Percentiles rank a stretch among this genome's conserved stretches.
Evolutionary conservation across 192 early-diverging fungal species (phyloP).

Genomic region (Coemansia sp.): DNA sequence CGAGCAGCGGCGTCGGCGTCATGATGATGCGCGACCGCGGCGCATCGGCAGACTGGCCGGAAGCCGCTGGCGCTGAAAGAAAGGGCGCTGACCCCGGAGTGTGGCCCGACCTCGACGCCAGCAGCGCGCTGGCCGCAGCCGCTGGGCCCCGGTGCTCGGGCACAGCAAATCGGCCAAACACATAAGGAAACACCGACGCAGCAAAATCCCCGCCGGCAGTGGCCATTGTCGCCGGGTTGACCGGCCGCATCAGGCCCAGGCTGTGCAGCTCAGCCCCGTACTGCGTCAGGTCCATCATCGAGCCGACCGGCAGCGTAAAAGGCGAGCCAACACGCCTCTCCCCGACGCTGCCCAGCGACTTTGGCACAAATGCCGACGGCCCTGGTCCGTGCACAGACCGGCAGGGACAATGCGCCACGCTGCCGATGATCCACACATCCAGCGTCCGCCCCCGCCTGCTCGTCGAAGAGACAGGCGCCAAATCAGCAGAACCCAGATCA

Average conservation of each 20-base stretch:
- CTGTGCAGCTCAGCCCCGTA: conserved; percentile 30
- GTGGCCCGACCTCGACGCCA: conserved; percentile 30
- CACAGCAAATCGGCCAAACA: conserved; percentile 50
- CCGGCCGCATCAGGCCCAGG: conserved; percentile 44
- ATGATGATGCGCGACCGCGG: conserved; percentile 36
- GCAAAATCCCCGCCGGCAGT: conserved; percentile 31
- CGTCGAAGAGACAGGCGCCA: not conserved
- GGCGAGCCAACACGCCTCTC: not conserved
- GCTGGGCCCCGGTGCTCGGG: conserved; percentile 38
- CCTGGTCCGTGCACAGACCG: conserved; percentile 43
- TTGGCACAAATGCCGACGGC: conserved; percentile 48
- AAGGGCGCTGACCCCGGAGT: conserved; percentile 29
- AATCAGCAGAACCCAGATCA: conserved; percentile 10
- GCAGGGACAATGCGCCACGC: conserved; percentile 53
- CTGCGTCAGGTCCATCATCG: conserved; percentile 38
- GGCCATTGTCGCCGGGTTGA: conserved; percentile 32
- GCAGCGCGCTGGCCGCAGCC: conserved; percentile 39
- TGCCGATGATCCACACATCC: conserved; percentile 46
- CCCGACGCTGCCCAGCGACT: not conserved
- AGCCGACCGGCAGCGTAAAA: conserved; percentile 28
- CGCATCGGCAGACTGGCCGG: too few relatives aligned
- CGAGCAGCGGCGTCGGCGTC: conserved; percentile 35
- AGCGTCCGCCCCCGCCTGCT: conserved; percentile 13
- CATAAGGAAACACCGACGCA: conserved; percentile 37
- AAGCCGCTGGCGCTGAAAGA: not conserved